Conservation (phyloP, 139 green algal genomes). For the Yamagishiella unicocca region DNA sequence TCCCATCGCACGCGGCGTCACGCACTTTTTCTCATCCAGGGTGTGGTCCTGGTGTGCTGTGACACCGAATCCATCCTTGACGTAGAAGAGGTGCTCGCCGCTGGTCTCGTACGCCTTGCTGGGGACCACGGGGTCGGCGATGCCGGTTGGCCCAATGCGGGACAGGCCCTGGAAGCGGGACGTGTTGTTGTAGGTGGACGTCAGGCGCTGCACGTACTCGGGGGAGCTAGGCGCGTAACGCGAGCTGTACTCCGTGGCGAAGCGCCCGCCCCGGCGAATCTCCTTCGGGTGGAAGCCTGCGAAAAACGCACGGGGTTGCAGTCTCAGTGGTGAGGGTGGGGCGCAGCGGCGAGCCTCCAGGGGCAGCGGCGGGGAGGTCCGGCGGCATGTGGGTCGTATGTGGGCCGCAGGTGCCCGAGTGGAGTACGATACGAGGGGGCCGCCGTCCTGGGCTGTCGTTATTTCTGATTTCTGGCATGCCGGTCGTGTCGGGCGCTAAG, state of each 20-base stretch:
- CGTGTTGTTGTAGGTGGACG: constrained; percentile 9
- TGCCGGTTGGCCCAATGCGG: constrained; percentile 13
- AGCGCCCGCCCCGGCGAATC: constrained; percentile 4
- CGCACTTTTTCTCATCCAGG: neutral
- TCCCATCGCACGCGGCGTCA: too few relatives aligned
- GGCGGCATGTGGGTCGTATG: too few relatives aligned
- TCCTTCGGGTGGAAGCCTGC: constrained; percentile 34
- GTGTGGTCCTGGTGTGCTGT: constrained; percentile 28
- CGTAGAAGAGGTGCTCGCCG: constrained; percentile 38
- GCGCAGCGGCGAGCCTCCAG: too few relatives aligned
- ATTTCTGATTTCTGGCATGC: too few relatives aligned
- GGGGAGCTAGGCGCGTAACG: constrained; percentile 2
- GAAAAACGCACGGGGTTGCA: too few relatives aligned
- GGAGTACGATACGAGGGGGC: too few relatives aligned
- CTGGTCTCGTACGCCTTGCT: neutral
- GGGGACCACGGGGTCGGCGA: constrained; percentile 22
- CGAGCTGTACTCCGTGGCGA: constrained; percentile 3
- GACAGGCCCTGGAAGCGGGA: constrained; percentile 15
- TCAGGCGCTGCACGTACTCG: constrained; percentile 24
- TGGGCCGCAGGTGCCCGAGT: too few relatives aligned
- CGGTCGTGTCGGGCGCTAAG: too few relatives aligned
- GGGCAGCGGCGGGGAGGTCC: too few relatives aligned
- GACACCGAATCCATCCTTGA: constrained; percentile 14
- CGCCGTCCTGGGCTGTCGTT: too few relatives aligned
- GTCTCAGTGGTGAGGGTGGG: too few relatives aligned